A percentile compares a stretch with the other conserved stretches of the same genome.
phyloP scores from a whole-genome alignment of 2,329 filamentous ascomycete species.

The Hymenoscyphus fraxineus region DNA sequence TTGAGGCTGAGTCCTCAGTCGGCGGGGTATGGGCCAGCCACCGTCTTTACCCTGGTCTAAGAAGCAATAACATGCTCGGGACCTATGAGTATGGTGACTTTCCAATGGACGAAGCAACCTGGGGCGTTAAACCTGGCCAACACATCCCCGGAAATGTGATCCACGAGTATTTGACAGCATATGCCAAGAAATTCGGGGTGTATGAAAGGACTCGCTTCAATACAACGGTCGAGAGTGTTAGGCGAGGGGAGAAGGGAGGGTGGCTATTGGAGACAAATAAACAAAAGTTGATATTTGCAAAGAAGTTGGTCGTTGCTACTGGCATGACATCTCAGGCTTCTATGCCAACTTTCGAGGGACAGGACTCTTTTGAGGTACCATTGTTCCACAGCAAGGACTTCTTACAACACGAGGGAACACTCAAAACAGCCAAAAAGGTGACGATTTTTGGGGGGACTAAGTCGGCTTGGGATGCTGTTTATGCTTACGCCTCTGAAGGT shows the following conservation, averaged over 20 bases:
- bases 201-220: slow-evolving; percentile 45
- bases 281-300: slow-evolving; percentile 31
- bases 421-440: slow-evolving; percentile 41
- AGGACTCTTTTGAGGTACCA: slow-evolving; percentile 43
- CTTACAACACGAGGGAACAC: slow-evolving; percentile 37
- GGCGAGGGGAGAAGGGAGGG: slow-evolving; percentile 40
- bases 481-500: slow-evolving; percentile 40
- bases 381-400: slow-evolving; percentile 51
- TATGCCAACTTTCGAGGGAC: slow-evolving; percentile 45
- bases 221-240: slow-evolving; percentile 46
- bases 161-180: slow-evolving; percentile 54
- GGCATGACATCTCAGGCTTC: slow-evolving; percentile 50
- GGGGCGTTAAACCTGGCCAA: slow-evolving; percentile 46
- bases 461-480: slow-evolving; percentile 55
- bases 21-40: slow-evolving; percentile 70
- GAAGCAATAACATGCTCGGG: slow-evolving; percentile 70
- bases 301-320: slow-evolving; percentile 51
- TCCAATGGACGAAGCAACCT: slow-evolving; percentile 58
- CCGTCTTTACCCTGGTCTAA: slow-evolving; percentile 64
- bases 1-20: slow-evolving; percentile 54
- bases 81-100: slow-evolving; percentile 73
- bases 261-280: slow-evolving; percentile 39
- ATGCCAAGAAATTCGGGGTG: slow-evolving; percentile 52
- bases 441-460: slow-evolving; percentile 61
- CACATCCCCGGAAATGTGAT: slow-evolving; percentile 57